Percentiles rank a stretch among this genome's conserved stretches.
phyloP scores from a whole-genome alignment of 257 asterid species.

The Solanum medicagineum region DNA sequence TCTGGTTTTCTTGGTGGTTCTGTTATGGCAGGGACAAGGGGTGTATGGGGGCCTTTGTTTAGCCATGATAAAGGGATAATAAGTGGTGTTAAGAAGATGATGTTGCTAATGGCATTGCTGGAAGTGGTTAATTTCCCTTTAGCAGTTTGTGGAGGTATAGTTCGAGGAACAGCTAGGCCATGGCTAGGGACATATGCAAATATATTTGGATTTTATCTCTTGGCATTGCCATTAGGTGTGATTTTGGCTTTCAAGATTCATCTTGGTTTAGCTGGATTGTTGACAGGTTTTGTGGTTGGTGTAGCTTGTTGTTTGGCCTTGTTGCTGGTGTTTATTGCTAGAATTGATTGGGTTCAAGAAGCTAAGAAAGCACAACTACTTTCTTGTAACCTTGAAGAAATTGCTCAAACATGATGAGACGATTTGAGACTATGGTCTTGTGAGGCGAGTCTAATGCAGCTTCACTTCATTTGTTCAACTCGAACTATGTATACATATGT shows the following conservation, averaged over 20 bases:
- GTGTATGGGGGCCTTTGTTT: constrained; percentile 58
- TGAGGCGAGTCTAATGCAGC: background rate
- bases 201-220: constrained; percentile 52
- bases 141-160: constrained; percentile 76
- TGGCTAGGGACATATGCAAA: constrained; percentile 73
- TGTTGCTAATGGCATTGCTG: constrained; percentile 49
- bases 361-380: constrained; percentile 35
- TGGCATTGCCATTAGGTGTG: constrained; percentile 64
- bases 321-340: constrained; percentile 42
- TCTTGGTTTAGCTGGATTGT: constrained; percentile 58
- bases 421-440: background rate
- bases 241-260: constrained; percentile 42
- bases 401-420: background rate
- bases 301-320: constrained; percentile 45
- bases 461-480: background rate
- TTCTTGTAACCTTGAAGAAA: constrained; percentile 5
- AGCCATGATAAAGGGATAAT: constrained; percentile 39
- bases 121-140: constrained; percentile 77
- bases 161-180: constrained; percentile 84
- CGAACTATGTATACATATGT: background rate
- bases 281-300: constrained; percentile 68
- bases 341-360: constrained; percentile 71
- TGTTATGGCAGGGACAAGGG: constrained; percentile 39
- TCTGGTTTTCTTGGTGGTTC: constrained; percentile 46
- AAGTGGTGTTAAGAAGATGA: constrained; percentile 32